These are phyloP conservation scores for Truncatella angustata DNA, from an alignment of 2,329 filamentous ascomycete species.

Conservation along the genomic window DNA sequence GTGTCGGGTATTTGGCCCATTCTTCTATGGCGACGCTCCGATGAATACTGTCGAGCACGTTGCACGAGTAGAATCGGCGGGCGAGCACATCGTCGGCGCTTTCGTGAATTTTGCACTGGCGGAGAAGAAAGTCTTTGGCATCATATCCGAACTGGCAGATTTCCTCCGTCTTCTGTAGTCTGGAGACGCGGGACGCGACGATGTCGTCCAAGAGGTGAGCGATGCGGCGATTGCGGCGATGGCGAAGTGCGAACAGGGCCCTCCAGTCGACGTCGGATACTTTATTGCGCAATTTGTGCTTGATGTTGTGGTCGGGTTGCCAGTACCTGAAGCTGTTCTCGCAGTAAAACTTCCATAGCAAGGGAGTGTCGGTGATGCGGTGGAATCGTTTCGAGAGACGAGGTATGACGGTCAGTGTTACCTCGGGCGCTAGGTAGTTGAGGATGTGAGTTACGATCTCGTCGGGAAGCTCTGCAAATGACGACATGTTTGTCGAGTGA, in stretches of 20 bases:
- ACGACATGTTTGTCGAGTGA: conserved; percentile 15
- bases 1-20: conserved; percentile 61
- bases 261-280: conserved; percentile 72
- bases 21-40: conserved; percentile 74
- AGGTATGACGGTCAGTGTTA: conserved; percentile 48
- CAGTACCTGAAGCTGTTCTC: conserved; percentile 68
- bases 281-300: conserved; percentile 50
- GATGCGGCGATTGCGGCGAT: conserved; percentile 49
- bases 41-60: conserved; percentile 76
- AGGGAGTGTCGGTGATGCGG: conserved; percentile 64
- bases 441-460: conserved; percentile 84
- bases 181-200: conserved; percentile 66
- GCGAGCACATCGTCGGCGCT: conserved; percentile 73
- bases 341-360: conserved; percentile 82
- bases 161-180: conserved; percentile 66
- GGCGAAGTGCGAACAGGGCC: conserved; percentile 57
- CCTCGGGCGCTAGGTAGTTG: conserved; percentile 55
- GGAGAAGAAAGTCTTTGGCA: conserved; percentile 78
- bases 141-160: conserved; percentile 79
- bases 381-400: conserved; percentile 62
- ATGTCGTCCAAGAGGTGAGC: conserved; percentile 63
- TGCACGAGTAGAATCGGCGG: conserved; percentile 69
- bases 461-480: conserved; percentile 62
- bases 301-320: conserved; percentile 63
- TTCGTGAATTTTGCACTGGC: conserved; percentile 59